Conservation (phyloP, 2,329 filamentous ascomycete species). For the Neonectria punicea region DNA sequence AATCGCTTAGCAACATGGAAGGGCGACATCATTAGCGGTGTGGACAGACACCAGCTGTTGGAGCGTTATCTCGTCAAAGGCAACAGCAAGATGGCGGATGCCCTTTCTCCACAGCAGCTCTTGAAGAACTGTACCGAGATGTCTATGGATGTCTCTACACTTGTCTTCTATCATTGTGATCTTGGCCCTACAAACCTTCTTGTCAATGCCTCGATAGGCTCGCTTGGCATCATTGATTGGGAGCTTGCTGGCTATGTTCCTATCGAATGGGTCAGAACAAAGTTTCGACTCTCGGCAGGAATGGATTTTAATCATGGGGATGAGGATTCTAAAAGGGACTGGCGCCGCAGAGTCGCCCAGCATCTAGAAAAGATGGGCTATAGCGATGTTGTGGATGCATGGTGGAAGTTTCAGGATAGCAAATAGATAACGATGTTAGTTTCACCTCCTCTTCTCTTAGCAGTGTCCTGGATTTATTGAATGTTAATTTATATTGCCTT, state of each 20-base stretch:
- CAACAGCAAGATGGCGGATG: conserved; percentile 22
- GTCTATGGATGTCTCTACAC: conserved; percentile 31
- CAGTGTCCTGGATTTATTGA: too few species aligned
- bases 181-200: conserved; percentile 27
- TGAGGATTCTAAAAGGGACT: conserved; percentile 15
- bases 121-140: conserved; percentile 26
- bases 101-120: conserved; percentile 26
- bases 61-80: conserved; percentile 24
- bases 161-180: conserved; percentile 35
- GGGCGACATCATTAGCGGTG: conserved; percentile 21
- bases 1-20: conserved; percentile 21
- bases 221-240: conserved; percentile 33
- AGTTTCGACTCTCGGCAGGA: conserved; percentile 17
- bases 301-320: conserved; percentile 16
- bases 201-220: conserved; percentile 21
- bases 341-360: conserved; percentile 3
- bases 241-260: conserved; percentile 34
- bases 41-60: conserved; percentile 23
- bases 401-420: conserved; percentile 11
- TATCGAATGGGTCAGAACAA: conserved; percentile 22
- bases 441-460: not conserved
- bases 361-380: conserved; percentile 17
- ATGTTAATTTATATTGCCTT: too few species aligned
- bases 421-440: not conserved
- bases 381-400: conserved; percentile 12